Percentiles rank a stretch among this genome's conserved stretches.
Conservation (phyloP, 73 alveolate genomes). For the Tetrahymena elliotti region DNA sequence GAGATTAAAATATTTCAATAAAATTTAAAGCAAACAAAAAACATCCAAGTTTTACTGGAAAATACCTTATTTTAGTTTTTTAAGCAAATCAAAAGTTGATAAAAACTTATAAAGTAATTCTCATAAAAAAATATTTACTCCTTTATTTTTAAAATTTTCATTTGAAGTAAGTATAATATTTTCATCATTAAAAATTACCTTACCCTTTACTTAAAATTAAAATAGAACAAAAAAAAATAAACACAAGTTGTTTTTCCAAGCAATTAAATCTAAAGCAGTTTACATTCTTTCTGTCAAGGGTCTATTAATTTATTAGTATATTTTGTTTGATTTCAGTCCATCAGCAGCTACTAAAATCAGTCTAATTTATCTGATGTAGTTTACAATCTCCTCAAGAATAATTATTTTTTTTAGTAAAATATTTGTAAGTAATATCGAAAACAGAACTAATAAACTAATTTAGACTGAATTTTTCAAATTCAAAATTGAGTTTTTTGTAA, state of each 20-base stretch:
- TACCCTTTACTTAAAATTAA: not conserved
- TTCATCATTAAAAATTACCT: not conserved
- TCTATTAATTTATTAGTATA: not conserved
- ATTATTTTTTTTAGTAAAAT: too few relatives aligned
- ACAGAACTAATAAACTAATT: not conserved
- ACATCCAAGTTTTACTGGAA: too few relatives aligned
- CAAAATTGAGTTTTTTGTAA: not conserved
- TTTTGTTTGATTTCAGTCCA: not conserved
- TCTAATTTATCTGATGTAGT: not conserved
- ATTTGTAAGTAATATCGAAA: not conserved
- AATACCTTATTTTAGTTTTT: too few relatives aligned
- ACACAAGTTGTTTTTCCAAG: not conserved
- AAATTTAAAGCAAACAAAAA: not conserved
- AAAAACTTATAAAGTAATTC: too few relatives aligned
- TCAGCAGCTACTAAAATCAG: not conserved
- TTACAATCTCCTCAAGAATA: not conserved
- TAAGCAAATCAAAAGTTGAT: too few relatives aligned
- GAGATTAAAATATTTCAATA: too few relatives aligned
- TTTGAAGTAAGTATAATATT: not conserved
- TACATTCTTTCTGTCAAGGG: not conserved
- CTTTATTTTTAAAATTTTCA: too few relatives aligned
- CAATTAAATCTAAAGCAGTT: not conserved
- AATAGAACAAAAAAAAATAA: not conserved
- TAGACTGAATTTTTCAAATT: not conserved
- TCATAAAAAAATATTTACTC: too few relatives aligned